Evolutionary conservation across 2,329 filamentous ascomycete genomes (phyloP).

Genomic region (Calonectria ilicicola): DNA sequence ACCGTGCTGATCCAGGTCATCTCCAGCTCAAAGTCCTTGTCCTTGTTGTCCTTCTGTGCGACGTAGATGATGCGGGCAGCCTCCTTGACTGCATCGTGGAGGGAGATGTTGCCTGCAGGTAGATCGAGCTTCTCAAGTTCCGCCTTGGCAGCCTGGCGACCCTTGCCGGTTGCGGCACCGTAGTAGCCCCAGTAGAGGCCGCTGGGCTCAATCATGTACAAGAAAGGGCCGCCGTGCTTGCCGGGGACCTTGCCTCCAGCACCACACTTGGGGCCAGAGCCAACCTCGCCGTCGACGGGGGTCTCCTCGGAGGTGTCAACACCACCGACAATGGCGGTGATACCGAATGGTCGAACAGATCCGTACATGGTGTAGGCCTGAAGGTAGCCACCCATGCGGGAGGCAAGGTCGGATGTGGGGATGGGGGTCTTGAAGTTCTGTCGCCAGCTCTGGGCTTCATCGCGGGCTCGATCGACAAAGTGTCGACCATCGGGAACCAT

Average conservation of each 20-base stretch:
- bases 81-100: constrained; percentile 93
- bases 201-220: constrained; percentile 99
- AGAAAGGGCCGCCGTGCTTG: constrained; percentile 86
- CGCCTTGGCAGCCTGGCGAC: constrained; percentile 94
- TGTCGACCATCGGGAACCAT: constrained; percentile 95
- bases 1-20: constrained; percentile 96
- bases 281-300: constrained; percentile 91
- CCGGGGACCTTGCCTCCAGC: constrained; percentile 84
- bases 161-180: constrained; percentile 96
- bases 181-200: constrained; percentile 99
- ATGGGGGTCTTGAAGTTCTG: constrained; percentile 95
- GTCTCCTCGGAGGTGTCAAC: constrained; percentile 91
- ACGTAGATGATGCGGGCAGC: constrained; percentile 97
- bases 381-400: constrained; percentile 94
- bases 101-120: constrained; percentile 77
- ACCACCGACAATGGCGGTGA: constrained; percentile 93
- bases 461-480: constrained; percentile 93
- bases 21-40: constrained; percentile 99
- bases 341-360: constrained; percentile 94
- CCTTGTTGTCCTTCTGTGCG: constrained; percentile 98
- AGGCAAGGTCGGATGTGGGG: constrained; percentile 86
- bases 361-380: constrained; percentile 98
- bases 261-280: constrained; percentile 80
- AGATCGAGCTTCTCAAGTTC: constrained; percentile 98
- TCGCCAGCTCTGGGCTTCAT: constrained; percentile 93